Percentiles rank a stretch among this genome's conserved stretches.
phyloP scores from a whole-genome alignment of 495 filamentous ascomycete genomes.

The Aspergillus nanangensis region DNA sequence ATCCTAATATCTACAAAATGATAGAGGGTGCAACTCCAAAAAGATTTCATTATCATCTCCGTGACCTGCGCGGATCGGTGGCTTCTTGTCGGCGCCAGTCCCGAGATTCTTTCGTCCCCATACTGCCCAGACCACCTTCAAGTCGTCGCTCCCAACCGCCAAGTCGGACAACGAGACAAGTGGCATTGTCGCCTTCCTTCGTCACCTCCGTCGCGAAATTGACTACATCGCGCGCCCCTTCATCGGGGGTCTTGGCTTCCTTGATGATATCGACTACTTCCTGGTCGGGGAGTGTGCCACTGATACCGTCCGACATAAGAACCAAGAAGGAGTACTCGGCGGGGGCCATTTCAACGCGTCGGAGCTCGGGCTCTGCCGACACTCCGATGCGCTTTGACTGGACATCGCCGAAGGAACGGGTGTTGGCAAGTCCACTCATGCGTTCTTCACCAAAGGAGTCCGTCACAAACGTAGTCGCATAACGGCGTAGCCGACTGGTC shows the following conservation, averaged over 20 bases:
- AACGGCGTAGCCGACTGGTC: constrained; percentile 76
- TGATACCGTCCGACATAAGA: constrained; percentile 83
- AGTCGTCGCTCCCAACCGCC: constrained; percentile 92
- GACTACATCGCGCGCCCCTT: constrained; percentile 74
- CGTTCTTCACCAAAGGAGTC: constrained; percentile 98
- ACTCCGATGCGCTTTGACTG: constrained; percentile 88
- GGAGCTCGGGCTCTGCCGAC: constrained; percentile 85
- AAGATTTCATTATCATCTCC: constrained; percentile 26
- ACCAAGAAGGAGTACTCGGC: constrained; percentile 87
- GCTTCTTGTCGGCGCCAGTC: constrained; percentile 84
- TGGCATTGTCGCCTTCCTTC: constrained; percentile 85
- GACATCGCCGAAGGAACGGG: constrained; percentile 89
- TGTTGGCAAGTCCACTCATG: constrained; percentile 89
- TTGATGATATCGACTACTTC: constrained; percentile 96
- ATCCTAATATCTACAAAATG: not conserved
- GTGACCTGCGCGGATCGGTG: constrained; percentile 71
- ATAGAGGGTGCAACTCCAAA: not conserved
- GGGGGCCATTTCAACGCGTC: constrained; percentile 64
- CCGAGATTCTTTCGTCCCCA: constrained; percentile 86
- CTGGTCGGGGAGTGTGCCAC: constrained; percentile 76
- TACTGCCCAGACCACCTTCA: constrained; percentile 81
- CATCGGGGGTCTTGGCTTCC: constrained; percentile 84
- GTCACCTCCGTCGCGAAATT: constrained; percentile 83
- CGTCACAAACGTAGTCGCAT: constrained; percentile 79
- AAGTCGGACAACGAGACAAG: constrained; percentile 84